phyloP scores from a whole-genome alignment of 805 yeast species.

The Candida cerambycidarum region DNA sequence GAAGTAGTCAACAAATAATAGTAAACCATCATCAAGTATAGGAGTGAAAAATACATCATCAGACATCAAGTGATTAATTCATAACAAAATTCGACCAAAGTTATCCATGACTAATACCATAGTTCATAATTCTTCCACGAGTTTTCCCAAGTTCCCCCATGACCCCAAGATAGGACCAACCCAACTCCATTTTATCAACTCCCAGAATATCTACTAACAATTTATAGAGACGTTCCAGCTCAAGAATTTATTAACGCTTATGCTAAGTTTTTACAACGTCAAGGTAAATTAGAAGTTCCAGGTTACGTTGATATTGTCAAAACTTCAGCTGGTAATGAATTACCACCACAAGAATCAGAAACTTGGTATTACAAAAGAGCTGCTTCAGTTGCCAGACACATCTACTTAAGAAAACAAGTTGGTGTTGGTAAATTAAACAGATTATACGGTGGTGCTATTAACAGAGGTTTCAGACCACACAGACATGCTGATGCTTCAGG shows the following conservation, averaged over 20 bases:
- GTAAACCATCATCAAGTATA: background rate
- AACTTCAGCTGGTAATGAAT: slow-evolving; percentile 98
- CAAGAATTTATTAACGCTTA: slow-evolving; percentile 99
- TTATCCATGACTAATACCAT: background rate
- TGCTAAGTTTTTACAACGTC: slow-evolving; percentile 99
- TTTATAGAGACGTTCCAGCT: slow-evolving; percentile 97
- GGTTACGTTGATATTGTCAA: slow-evolving; percentile 99
- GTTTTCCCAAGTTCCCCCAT: background rate
- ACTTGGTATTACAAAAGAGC: slow-evolving; percentile 99
- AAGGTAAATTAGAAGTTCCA: slow-evolving; percentile 99
- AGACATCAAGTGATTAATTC: background rate
- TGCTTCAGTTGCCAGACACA: slow-evolving; percentile 99
- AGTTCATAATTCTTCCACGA: too few species aligned
- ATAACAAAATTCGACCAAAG: background rate
- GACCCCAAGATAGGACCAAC: background rate
- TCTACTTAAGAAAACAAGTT: slow-evolving; percentile 98
- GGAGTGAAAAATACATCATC: background rate
- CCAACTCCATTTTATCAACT: background rate
- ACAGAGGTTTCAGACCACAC: slow-evolving; percentile 99
- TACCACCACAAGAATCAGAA: slow-evolving; percentile 99
- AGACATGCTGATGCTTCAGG: slow-evolving; percentile 99
- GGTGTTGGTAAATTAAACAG: slow-evolving; percentile 99
- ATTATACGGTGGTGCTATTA: slow-evolving; percentile 97
- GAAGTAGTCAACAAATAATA: too few species aligned
- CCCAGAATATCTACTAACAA: slow-evolving; percentile 28